phyloP scores from a whole-genome alignment of 148 eudicot genomes.

The Silene conica region DNA sequence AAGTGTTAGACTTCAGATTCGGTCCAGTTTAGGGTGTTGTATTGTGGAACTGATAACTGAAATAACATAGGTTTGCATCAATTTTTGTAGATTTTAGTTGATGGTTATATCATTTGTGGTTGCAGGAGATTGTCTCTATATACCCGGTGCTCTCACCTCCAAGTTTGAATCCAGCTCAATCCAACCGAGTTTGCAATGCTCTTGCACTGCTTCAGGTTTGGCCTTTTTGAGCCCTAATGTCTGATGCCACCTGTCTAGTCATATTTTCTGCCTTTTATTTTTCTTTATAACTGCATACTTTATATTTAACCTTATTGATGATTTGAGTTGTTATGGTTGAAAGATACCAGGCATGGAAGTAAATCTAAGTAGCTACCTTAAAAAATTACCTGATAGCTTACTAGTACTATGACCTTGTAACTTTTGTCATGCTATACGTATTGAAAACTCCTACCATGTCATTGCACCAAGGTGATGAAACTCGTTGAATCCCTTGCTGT shows the following conservation, averaged over 20 bases:
- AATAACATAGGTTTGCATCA: background rate
- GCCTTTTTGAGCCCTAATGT: background rate
- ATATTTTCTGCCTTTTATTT: too few species aligned
- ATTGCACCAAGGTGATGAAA: too few species aligned
- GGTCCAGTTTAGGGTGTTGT: background rate
- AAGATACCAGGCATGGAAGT: background rate
- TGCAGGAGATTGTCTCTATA: constrained; percentile 91
- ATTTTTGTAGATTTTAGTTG: background rate
- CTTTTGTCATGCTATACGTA: too few species aligned
- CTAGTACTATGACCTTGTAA: too few species aligned
- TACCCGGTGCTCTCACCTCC: constrained; percentile 91
- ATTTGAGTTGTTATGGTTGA: background rate
- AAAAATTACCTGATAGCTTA: background rate
- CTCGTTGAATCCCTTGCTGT: too few species aligned
- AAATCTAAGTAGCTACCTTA: background rate
- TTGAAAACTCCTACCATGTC: too few species aligned
- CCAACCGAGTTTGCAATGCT: constrained; percentile 96
- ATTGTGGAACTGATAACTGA: background rate
- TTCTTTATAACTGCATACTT: background rate
- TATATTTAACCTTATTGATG: background rate
- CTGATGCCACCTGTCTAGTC: background rate
- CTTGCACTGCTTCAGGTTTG: constrained; percentile 87
- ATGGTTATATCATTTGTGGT: constrained; percentile 7
- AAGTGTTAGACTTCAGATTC: background rate
- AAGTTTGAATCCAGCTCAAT: constrained; percentile 72